Evolutionary conservation across 2,329 filamentous ascomycete species (phyloP), one percentile per base, ranked within the genome.

Genomic region (Arthrobotrys megalospora): DNA sequence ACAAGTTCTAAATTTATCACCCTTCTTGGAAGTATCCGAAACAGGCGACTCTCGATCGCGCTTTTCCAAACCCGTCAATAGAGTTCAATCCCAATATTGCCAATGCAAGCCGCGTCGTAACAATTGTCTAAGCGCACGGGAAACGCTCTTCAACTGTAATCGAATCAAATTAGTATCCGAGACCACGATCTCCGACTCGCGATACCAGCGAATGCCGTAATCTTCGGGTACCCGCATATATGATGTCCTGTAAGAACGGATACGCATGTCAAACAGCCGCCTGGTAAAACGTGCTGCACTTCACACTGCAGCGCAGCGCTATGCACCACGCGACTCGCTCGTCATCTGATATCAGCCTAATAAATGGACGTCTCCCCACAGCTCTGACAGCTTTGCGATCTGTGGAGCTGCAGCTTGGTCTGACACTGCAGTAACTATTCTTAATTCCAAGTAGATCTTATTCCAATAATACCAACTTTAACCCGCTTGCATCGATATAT

Each of bases 241-340:
- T 11, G 28, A 28, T 10, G 7, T 43, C 11, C 14, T 60, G 45
- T 21, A 48, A 48, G 19, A 43, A 34, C 11, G 36, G 19, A 52
- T 47, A 19, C 41, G 50, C 32, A 48, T 32, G 68, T 64, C 47
- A 55, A 73, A 66, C 50, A 66, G 19, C 69, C 41, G 69, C 69
- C 21, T 66, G 38, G 19, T 66, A 47, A 73, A 73, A 73, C 69
- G 21, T 65, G 60, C 69, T 58, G 41, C 48, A 66, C 38, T 48
- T 65, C 58, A 70, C 45, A 43, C 24, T 34, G 28, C 41, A 73
- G 28, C 38, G 38, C 60, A 73, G 58, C 21, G 34, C 45, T 41
- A 71, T 66, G 60, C 60, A 72, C 69, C 58, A 52, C 69, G 60
- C 60, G 69, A 72, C 60, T 65, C 69, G 69, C 69, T 60, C 60